Evolutionary conservation across 1,284 basidiomycete genomes (phyloP), one percentile per base, ranked within the genome.

Genomic region (Neonothopanus nambi): DNA sequence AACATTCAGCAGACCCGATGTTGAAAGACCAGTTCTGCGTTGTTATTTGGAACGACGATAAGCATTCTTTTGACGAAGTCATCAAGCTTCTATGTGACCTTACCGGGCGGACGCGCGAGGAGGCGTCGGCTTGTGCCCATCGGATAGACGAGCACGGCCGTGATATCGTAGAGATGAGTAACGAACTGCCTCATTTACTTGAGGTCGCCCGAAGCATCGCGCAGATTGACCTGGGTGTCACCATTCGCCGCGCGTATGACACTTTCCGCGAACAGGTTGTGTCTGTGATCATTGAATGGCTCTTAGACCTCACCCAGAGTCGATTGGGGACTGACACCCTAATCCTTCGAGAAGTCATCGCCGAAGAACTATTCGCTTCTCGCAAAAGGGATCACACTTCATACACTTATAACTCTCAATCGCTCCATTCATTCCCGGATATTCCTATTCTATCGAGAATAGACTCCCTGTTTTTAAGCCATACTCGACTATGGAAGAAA

Each of bases 1-100:
- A 91, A 62, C 81, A 84, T 3, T 84, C 87, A 1, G 82, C 80
- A 1, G 87, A 92, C 60, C 85, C 89, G 1, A 80, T 87, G 77
- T 76, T 80, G 70, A 85, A 84, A 59, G 88, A 95, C 58, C 82
- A 90, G 30, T 96, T 87, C 69, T 87, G 90, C 20, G 81, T 98
- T 51, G 77, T 97, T 17, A 73, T 98, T 2, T 98, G 95, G 95
- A 95, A 97, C 69, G 96, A 98, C 71, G 97, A 99, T 70, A 97
- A 95, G 63, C 97, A 98, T 69, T 95, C 93, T 2, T 92, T 91
- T 63, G 87, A 89, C 49, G 93, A 98, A 65, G 87, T 98, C 52
- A 89, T 90, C 52, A 83, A 89, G 58, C 82, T 95, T 54, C 74
- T 97, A 5, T 75, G 79, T 44, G 90, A 91, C 54, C 80, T 85